Evolutionary conservation across 2,329 filamentous ascomycete species (phyloP).

Genomic region (Colletotrichum scovillei): DNA sequence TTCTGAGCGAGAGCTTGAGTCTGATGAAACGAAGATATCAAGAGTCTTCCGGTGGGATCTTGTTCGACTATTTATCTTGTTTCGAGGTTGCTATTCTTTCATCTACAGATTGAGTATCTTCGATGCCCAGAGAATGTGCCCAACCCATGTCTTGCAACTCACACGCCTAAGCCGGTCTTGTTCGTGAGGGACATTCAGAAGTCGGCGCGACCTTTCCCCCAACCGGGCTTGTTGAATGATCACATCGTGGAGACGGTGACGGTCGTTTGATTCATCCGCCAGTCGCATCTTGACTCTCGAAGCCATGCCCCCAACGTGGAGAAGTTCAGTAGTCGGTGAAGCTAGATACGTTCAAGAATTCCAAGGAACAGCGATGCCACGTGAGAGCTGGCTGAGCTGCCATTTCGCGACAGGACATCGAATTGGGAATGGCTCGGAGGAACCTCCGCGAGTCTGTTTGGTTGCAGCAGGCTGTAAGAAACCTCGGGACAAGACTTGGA

Average conservation of each 20-base stretch:
- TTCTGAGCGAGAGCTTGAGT: slow-evolving; percentile 25
- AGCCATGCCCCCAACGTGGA: background rate
- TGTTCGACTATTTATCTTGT: slow-evolving; percentile 20
- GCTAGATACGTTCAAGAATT: background rate
- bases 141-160: background rate
- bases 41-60: background rate
- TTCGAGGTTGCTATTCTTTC: background rate
- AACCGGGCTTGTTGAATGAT: background rate
- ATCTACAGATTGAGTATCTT: background rate
- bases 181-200: slow-evolving; percentile 6
- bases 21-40: background rate
- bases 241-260: background rate
- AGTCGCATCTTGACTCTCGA: slow-evolving; percentile 23
- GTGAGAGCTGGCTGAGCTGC: slow-evolving; percentile 14
- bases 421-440: slow-evolving; percentile 23
- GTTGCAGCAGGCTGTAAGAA: background rate
- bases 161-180: background rate
- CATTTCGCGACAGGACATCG: slow-evolving; percentile 22
- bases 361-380: slow-evolving; percentile 6
- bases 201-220: background rate
- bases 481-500: slow-evolving; percentile 23
- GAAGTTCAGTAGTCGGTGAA: background rate
- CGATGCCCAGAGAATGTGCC: background rate
- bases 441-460: background rate
- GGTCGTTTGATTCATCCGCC: slow-evolving; percentile 11